Base-by-base conservation (phyloP, 805 yeast species). In the Saccharomycopsis javanensis region DNA sequence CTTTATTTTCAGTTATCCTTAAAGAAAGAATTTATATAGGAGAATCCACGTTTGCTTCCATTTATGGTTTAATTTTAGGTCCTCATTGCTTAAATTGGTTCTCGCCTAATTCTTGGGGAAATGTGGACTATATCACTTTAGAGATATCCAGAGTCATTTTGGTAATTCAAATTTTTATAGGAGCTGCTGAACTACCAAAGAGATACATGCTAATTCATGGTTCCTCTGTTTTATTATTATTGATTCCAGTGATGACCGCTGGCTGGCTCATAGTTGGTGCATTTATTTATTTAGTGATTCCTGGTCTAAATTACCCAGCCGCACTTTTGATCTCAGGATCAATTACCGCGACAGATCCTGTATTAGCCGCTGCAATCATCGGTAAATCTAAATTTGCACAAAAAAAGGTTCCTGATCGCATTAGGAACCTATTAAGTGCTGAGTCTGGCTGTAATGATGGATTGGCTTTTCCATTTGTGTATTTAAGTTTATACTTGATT, bases 311-410 rank as follows among this genome's bases (percentile, higher is more conserved):
- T 56, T 88, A 90, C 72, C 69, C 86, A 25, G 87, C 83, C 53
- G 83, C 88, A 2, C 75, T 90, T 35, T 75, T 85, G 53, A 81
- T 90, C 1, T 79, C 91, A 33, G 96, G 95, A 1, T 89, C 96
- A 67, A 83, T 90, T 51, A 91, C 97, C 0, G 97, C 97, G 1
- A 91, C 97, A 0, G 97, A 90, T 71, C 97, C 97, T 6, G 94
- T 90, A 45, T 75, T 90, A 66, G 96, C 97, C 1, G 94, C 96
- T 16, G 96, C 97, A 2, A 96, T 90, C 38, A 96, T 90, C 11
- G 96, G 96, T 68, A 90, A 86, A 65, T 96, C 96, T 62, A 87
- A 88, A 67, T 90, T 90, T 68, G 96, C 96, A 13, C 81, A 80
- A 18, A n/a, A 38, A 66, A 79, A 96, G 56, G 96, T 90, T 16